These are phyloP conservation scores for Myriosclerotinia duriaeana DNA, from an alignment of 2,329 filamentous ascomycete species.

Conservation along the genomic window DNA sequence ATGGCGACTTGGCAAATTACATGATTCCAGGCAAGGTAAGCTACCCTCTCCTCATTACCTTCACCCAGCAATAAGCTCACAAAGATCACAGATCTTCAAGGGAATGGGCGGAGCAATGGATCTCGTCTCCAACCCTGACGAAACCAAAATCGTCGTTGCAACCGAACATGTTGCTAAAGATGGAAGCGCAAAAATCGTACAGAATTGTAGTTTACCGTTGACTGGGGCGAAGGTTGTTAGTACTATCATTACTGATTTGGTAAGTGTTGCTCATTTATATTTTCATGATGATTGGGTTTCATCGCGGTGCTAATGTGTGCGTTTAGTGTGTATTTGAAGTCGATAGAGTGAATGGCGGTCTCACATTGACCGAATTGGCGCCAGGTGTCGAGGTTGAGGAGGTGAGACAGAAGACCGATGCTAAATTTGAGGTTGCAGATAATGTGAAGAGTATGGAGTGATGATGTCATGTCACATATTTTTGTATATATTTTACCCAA, in stretches of 20 bases:
- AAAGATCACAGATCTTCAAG: conserved; percentile 54
- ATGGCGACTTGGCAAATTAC: conserved; percentile 80
- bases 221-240: conserved; percentile 66
- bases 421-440: conserved; percentile 62
- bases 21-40: conserved; percentile 85
- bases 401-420: conserved; percentile 67
- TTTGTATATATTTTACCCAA: background rate
- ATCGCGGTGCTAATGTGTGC: background rate
- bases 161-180: conserved; percentile 70
- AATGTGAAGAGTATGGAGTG: conserved; percentile 52
- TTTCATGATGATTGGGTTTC: background rate
- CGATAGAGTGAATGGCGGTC: conserved; percentile 57
- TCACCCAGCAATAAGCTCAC: background rate
- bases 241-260: conserved; percentile 72
- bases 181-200: conserved; percentile 65
- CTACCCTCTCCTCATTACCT: background rate
- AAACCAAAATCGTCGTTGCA: conserved; percentile 69
- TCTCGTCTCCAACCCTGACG: conserved; percentile 66
- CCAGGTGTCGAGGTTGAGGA: conserved; percentile 68
- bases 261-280: conserved; percentile 42
- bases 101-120: conserved; percentile 82
- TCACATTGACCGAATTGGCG: conserved; percentile 70
- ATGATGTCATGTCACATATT: background rate
- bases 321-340: conserved; percentile 69
- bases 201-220: conserved; percentile 61